Evolutionary conservation across 1,139 yeast species (phyloP), one percentile per base, ranked within the genome.

Genomic region (Kodamaea plutei): DNA sequence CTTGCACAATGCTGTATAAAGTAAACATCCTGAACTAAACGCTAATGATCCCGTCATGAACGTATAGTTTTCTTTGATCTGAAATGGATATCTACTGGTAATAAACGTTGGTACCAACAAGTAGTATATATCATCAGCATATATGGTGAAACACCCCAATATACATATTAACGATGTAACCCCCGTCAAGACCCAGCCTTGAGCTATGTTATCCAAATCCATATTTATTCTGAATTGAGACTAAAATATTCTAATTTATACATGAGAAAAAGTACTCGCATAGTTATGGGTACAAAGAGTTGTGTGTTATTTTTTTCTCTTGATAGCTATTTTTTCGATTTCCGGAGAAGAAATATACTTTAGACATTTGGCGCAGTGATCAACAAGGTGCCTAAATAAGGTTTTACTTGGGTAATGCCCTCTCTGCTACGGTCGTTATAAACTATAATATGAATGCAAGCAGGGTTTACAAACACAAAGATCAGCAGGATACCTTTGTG

Each of bases 1-100:
- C 37, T 79, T 71, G 56, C 76, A 83, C 36, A 89, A 58, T 0
- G 95, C 73, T 0, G 96, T 87, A 49, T 88, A 76, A 6, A 84
- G 40, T 52, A 83, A 65, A 25, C 87, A 79, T 1, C 97, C 97
- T 1, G 91, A 68, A 41, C 91, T 79, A 31, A 88, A 61, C 1
- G 87, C 71, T 29, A 85, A 63, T 5, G 87, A 76, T 7, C 76
- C 76, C 20, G 80, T 74, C 40, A 84, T 61, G 46, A 84, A 82
- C 5, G 55, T 48, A 37, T 76, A 76, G 48, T 79, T 81, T 35
- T 76, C 73, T 37, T 74, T 68, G 29, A 84, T 67, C 27, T 70
- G 61, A 48, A 83, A 78, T 21, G 74, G 63, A 48, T 60, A 56
- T 37, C 44, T 50, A n/a, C 43, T 44, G 10, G 75, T 73, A 33